These are phyloP conservation scores for Ogataea hybrid DNA, from an alignment of 1,139 yeast genomes.

Conservation along the genomic window DNA sequence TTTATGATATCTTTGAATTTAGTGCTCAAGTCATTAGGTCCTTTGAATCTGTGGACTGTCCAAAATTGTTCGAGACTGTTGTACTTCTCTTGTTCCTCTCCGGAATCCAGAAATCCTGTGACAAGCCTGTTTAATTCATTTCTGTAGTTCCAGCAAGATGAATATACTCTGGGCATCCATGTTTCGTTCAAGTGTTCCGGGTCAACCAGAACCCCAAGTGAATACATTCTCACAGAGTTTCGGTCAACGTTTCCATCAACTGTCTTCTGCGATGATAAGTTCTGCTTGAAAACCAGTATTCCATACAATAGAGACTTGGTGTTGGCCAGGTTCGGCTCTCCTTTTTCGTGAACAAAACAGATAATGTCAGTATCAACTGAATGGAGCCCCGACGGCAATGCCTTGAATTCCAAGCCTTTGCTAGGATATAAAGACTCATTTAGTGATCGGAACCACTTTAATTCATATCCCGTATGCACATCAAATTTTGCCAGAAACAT, in stretches of 20 bases:
- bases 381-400: slow-evolving; percentile 86
- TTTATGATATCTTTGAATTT: slow-evolving; percentile 23
- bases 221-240: slow-evolving; percentile 55
- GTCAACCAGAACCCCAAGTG: slow-evolving; percentile 63
- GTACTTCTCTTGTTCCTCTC: slow-evolving; percentile 19
- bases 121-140: slow-evolving; percentile 45
- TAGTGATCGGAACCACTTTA: slow-evolving; percentile 49
- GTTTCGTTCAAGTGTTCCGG: slow-evolving; percentile 29
- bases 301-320: slow-evolving; percentile 39
- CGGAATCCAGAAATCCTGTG: slow-evolving; percentile 36
- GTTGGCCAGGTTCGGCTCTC: slow-evolving; percentile 24
- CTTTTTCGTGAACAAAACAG: slow-evolving; percentile 42
- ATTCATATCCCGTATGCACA: slow-evolving; percentile 56
- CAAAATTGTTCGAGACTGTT: slow-evolving; percentile 34
- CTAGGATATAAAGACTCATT: slow-evolving; percentile 29
- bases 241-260: slow-evolving; percentile 39
- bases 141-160: slow-evolving; percentile 58
- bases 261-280: slow-evolving; percentile 23
- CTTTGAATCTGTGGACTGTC: slow-evolving; percentile 21
- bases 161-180: slow-evolving; percentile 56
- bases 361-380: slow-evolving; percentile 52
- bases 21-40: slow-evolving; percentile 17
- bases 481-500: slow-evolving; percentile 65
- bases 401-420: slow-evolving; percentile 63
- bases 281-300: slow-evolving; percentile 48